phyloP scores from a whole-genome alignment of 192 early-diverging fungal genomes.

The Rhizophagus sp. region DNA sequence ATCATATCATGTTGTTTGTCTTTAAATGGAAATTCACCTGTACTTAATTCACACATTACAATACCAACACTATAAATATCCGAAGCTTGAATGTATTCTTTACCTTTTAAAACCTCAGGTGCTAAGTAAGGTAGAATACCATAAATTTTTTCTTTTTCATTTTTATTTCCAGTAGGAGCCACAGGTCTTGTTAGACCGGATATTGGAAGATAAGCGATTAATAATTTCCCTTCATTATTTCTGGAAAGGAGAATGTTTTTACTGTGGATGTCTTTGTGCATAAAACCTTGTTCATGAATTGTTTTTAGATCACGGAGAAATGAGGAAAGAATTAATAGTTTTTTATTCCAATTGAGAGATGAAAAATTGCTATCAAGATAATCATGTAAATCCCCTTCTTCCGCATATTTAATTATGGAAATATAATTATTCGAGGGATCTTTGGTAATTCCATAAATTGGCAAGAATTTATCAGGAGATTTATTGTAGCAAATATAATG shows the following conservation, averaged over 20 bases:
- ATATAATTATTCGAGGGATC: not conserved
- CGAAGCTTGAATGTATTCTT: not conserved
- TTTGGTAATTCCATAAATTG: not conserved
- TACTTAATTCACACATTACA: conserved; percentile 4
- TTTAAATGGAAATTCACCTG: not conserved
- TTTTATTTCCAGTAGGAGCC: not conserved
- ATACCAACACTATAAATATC: conserved; percentile 11
- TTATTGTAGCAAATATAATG: not conserved
- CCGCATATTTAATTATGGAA: not conserved
- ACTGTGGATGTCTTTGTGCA: conserved; percentile 2
- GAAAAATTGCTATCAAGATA: not conserved
- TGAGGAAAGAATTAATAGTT: not conserved
- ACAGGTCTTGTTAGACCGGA: not conserved
- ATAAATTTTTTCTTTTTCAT: not conserved
- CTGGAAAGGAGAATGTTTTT: not conserved
- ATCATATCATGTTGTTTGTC: not conserved
- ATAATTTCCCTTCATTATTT: not conserved
- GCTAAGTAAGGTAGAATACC: conserved; percentile 9
- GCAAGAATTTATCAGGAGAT: not conserved
- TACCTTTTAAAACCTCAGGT: not conserved
- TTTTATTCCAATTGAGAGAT: not conserved
- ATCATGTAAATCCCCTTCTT: not conserved
- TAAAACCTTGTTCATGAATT: conserved; percentile 8
- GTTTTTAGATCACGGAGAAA: not conserved
- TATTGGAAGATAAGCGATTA: not conserved